Conservation (phyloP, 257 asterid species). For the Solanum tarapatanum region DNA sequence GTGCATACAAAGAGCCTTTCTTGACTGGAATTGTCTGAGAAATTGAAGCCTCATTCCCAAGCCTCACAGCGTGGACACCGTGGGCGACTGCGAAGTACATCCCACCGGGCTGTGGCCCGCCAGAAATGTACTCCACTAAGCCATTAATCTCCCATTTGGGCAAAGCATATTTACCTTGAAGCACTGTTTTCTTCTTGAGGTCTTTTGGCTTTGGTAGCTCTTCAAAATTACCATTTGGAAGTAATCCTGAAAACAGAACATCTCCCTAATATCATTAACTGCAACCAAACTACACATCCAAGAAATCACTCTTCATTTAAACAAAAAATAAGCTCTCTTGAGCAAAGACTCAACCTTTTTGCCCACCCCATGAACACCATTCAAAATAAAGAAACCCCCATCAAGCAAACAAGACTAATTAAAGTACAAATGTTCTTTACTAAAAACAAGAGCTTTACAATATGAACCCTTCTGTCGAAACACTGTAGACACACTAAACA, state of each 20-base stretch:
- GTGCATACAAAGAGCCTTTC: slow-evolving; percentile 65
- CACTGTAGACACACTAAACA: background rate
- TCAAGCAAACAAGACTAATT: background rate
- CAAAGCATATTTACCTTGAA: slow-evolving; percentile 40
- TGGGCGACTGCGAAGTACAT: slow-evolving; percentile 81
- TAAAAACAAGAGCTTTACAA: background rate
- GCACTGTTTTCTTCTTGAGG: slow-evolving; percentile 41
- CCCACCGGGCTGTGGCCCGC: slow-evolving; percentile 94
- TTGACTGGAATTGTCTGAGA: slow-evolving; percentile 58
- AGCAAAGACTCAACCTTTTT: background rate
- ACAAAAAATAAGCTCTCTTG: background rate
- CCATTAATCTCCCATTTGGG: slow-evolving; percentile 86
- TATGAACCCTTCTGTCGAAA: background rate
- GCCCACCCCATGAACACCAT: background rate
- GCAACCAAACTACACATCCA: background rate
- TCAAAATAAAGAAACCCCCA: background rate
- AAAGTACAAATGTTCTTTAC: background rate
- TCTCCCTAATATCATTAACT: background rate
- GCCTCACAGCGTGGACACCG: slow-evolving; percentile 84
- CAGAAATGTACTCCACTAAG: slow-evolving; percentile 68
- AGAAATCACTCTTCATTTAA: background rate
- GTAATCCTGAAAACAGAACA: slow-evolving; percentile 36
- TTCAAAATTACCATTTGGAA: slow-evolving; percentile 79
- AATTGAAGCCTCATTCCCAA: slow-evolving; percentile 76
- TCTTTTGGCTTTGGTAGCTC: slow-evolving; percentile 45